Base-by-base conservation (phyloP, 2,329 filamentous ascomycete species). In the Pestalotiopsis sp. region DNA sequence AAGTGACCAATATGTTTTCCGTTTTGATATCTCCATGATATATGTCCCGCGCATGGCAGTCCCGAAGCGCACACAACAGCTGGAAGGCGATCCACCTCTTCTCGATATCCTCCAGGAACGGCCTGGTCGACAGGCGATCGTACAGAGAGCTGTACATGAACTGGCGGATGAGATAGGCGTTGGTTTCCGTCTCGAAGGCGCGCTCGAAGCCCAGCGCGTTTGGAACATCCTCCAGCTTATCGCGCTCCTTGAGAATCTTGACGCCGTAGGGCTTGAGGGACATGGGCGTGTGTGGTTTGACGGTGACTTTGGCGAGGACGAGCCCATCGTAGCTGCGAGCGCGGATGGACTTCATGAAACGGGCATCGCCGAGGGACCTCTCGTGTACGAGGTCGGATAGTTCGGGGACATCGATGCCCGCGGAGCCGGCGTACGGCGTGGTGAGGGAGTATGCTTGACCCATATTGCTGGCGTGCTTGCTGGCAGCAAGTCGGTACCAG, bases 31-130 rank as follows among this genome's bases (percentile, higher is more conserved):
- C 97, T 69, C 96, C 97, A 78, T 99, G 96, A 78, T 95, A 98
- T 65, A 99, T 87, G 75, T 97, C 93, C 61, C 92, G 88, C 36
- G 92, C 87, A 79, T 99, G 96, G 75, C 94, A 98, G 80, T 99
- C 97, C 68, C 95, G 91, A 69, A 99, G 84, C 2, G 93, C 95
- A 79, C 94, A 98, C 12, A 99, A 87, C 2, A 99, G 87, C 82
- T 99, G 96, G 75, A 97, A 99, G 0, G 95, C 93, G 65, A 99
- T 88, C 96, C 96, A 99, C 83, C 97, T 98, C 86, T 98, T 98
- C 81, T 99, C 96, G 72, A 99, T 96, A 73, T 97, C 93, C 80
- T 99, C 97, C 11, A 98, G 85, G 75, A 99, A 99, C 0, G 96
- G 97, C 7, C 97, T 90, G 9, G 96, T 99, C 81, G 96, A 97